Conservation (phyloP, 1,284 basidiomycete species). For the Cutaneotrichosporon mucoides region DNA sequence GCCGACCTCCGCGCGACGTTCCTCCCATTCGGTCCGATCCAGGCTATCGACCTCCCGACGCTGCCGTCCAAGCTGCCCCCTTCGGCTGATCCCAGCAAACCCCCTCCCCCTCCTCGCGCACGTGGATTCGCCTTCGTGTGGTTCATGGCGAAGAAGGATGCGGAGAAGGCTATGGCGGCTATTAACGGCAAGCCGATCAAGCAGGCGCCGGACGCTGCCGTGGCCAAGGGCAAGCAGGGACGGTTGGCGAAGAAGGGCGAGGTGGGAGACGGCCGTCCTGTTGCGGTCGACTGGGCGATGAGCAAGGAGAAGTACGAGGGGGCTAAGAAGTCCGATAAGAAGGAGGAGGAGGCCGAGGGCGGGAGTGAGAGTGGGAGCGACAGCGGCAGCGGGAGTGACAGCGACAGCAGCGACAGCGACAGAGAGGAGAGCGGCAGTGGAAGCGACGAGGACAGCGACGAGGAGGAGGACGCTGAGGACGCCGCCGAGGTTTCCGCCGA, state of each 20-base stretch:
- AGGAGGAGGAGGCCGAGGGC: constrained; percentile 50
- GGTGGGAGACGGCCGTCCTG: constrained; percentile 59
- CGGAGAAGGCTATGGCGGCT: constrained; percentile 73
- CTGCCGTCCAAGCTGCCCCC: constrained; percentile 50
- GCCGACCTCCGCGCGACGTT: constrained; percentile 84
- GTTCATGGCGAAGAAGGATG: constrained; percentile 83
- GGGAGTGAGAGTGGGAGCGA: constrained; percentile 32
- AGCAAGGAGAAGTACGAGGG: constrained; percentile 86
- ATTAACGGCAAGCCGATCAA: constrained; percentile 73
- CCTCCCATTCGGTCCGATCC: constrained; percentile 80
- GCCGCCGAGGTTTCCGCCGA: constrained; percentile 54
- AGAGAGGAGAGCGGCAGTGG: constrained; percentile 25
- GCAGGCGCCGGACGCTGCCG: constrained; percentile 37
- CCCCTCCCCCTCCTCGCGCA: constrained; percentile 51
- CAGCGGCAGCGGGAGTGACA: constrained; percentile 14
- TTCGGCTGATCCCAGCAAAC: constrained; percentile 36
- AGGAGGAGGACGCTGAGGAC: constrained; percentile 46
- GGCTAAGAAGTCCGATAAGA: constrained; percentile 51
- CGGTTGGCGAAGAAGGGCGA: constrained; percentile 36
- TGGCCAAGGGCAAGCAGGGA: constrained; percentile 45
- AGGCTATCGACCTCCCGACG: constrained; percentile 76
- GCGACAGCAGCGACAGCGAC: constrained; percentile 52
- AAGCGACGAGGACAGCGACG: constrained; percentile 46
- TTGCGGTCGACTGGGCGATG: constrained; percentile 95
- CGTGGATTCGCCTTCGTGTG: constrained; percentile 96